phyloP scores from a whole-genome alignment of 257 asterid species.

The Primulina tabacum region DNA sequence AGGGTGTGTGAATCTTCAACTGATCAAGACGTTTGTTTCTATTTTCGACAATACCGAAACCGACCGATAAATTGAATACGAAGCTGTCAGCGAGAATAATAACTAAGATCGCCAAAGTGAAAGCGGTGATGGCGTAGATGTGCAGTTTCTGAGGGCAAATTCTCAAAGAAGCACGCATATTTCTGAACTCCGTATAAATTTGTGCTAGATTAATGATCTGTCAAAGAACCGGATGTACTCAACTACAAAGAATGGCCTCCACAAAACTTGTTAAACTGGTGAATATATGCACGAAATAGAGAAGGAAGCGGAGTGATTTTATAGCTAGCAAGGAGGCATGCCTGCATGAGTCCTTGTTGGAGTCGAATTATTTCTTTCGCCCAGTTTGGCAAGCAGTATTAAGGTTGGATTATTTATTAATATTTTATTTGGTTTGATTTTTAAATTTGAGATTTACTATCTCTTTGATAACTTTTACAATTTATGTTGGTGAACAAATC shows the following conservation, averaged over 20 bases:
- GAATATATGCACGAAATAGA: background rate
- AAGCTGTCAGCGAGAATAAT: conserved; percentile 29
- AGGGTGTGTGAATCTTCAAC: conserved; percentile 24
- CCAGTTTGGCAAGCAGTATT: too few species aligned
- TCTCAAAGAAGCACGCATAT: conserved; percentile 39
- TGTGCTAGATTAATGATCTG: background rate
- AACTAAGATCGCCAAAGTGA: conserved; percentile 31
- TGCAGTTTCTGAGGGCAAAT: conserved; percentile 25
- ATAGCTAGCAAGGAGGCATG: background rate
- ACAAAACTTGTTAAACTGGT: background rate
- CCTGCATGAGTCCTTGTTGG: background rate
- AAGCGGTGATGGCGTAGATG: conserved; percentile 35
- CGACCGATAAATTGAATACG: conserved; percentile 30
- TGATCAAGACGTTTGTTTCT: background rate
- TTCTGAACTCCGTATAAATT: background rate
- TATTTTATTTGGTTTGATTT: too few species aligned
- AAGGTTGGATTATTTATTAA: too few species aligned
- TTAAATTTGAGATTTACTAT: too few species aligned
- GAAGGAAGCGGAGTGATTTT: background rate
- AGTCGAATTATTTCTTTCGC: background rate
- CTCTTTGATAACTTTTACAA: too few species aligned
- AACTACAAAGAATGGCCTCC: background rate
- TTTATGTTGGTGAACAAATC: too few species aligned
- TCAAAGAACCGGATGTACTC: background rate
- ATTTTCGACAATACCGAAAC: conserved; percentile 6